These are phyloP conservation scores for Ascochyta fabae DNA, from an alignment of 2,329 filamentous ascomycete species.

Conservation along the genomic window DNA sequence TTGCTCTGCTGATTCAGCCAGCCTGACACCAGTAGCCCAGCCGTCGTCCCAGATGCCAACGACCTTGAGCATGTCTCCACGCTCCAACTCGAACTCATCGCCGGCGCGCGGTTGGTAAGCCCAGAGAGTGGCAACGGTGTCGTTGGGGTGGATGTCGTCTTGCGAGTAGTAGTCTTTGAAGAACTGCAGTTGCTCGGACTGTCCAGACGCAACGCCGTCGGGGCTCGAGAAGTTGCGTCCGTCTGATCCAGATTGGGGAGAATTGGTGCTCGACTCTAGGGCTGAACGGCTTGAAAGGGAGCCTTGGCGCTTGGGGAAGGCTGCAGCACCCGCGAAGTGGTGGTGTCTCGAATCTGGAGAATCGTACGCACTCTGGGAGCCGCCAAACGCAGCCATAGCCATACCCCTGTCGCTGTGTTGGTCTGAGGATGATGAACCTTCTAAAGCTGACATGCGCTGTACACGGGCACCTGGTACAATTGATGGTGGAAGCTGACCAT, in stretches of 20 bases:
- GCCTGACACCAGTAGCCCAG: conserved; percentile 91
- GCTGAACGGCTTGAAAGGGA: conserved; percentile 87
- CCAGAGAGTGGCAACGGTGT: conserved; percentile 91
- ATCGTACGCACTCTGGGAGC: conserved; percentile 49
- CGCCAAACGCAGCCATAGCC: conserved; percentile 30
- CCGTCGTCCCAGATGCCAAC: conserved; percentile 99
- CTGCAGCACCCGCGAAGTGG: conserved; percentile 48
- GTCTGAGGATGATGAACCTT: conserved; percentile 67
- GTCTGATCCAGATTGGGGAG: conserved; percentile 64
- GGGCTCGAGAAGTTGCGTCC: conserved; percentile 81
- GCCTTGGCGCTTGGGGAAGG: conserved; percentile 73
- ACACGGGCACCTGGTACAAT: conserved; percentile 87
- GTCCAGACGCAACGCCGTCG: conserved; percentile 80
- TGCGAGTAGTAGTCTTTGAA: conserved; percentile 99
- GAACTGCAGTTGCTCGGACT: conserved; percentile 92
- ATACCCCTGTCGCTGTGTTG: conserved; percentile 52
- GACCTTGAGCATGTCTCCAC: conserved; percentile 97
- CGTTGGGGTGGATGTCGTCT: conserved; percentile 91
- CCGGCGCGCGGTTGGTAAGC: conserved; percentile 93
- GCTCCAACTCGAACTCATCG: conserved; percentile 91
- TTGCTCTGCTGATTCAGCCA: conserved; percentile 84
- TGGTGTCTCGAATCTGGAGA: conserved; percentile 72
- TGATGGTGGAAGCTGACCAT: conserved; percentile 44
- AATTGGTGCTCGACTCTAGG: conserved; percentile 71
- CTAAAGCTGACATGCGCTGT: conserved; percentile 92